Evolutionary conservation across 2,329 filamentous ascomycete genomes (phyloP), one percentile per base, ranked within the genome.

Genomic region (Fusarium zealandicum): DNA sequence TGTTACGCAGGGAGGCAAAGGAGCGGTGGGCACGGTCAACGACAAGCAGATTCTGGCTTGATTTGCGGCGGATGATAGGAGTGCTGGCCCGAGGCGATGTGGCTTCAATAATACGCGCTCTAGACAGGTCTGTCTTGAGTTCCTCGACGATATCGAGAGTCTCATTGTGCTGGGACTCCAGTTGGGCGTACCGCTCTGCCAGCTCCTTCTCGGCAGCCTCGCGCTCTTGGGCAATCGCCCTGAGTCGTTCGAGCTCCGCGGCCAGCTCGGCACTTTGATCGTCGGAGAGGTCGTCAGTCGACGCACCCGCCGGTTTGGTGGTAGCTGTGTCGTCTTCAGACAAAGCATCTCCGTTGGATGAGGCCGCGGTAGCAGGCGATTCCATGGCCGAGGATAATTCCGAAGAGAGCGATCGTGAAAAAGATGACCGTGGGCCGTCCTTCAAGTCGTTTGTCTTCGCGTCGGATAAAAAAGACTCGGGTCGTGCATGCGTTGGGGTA

Each of bases 1-100:
- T 89, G 67, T 93, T 96, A 54, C 93, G 88, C 30, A 99, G 84
- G 2, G 92, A 92, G 1, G 91, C 90, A 66, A 98, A 92, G 3
- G 93, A 96, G 53, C 95, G 87, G 66, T 96, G 93, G 7, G 93
- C 92, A 50, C 93, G 90, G 73, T 99, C 95, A 59, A 93, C 90
- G 22, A 88, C 86, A 75, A 95, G 86, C 35, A 96, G 81, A 57
- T 90, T 95, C 73, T 96, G 92, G 70, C 92, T 96, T 4, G 92
- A 96, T 77, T 96, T 96, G 67, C 93, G 87, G 59, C 93, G 90
- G 67, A 97, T 93, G 63, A 96, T 86, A n/a, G 88, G 87, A 1
- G 85, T 84, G n/a, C 79, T 81, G 9, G 85, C 81, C 27, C 85
- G 83, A 5, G 85, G 82, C n/a, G 88, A 87, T 0, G 82, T 78